Base-by-base conservation (phyloP, 768 basidiomycete genomes). In the Xerocomellus dryophilus region DNA sequence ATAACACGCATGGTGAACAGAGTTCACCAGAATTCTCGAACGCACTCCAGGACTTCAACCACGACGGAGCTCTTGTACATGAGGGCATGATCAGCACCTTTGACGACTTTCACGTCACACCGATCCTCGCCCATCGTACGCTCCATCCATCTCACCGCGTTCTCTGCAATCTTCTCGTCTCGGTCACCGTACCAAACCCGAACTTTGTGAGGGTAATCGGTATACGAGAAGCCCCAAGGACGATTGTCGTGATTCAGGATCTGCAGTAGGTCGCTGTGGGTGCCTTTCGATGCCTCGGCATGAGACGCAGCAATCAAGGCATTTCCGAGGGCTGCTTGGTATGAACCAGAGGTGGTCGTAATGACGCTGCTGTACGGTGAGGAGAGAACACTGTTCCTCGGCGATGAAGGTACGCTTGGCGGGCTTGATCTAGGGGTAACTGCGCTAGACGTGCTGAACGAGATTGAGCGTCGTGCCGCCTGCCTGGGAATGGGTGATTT, bases 291-390 rank as follows among this genome's bases (percentile, higher is more conserved):
- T 5, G 93, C 93, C 68, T 98, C 96, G 3, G 95, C 88, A 68
- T 99, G 95, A 1, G 93, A 95, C 0, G 96, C 96, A 21, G 92
- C 91, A 40, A 95, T 85, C 31, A 99, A 79, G 3, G 93, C 93
- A 54, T 89, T 93, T 34, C 87, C 92, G n/a, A 98, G 78, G 3
- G 85, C 79, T 14, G 81, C 85, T 59, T 90, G 88, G 63, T 70
- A 72, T 40, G 67, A 58, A 34, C 35, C 57, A 18, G 69, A 72
- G 41, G 65, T 47, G 20, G 65, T 58, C 21, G 67, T 59, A 23
- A 66, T 58, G 12, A 62, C 54, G 25, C 57, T 62, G 34, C 58
- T 51, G 32, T 65, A 50, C 8, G 66, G 58, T 2, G 69, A 67
- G 7, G 69, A 71, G 50, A 71, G 66, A 41, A 74, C 67, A 58